Conservation (phyloP, 2,329 filamentous ascomycete genomes). For the Gyromitra esculenta region DNA sequence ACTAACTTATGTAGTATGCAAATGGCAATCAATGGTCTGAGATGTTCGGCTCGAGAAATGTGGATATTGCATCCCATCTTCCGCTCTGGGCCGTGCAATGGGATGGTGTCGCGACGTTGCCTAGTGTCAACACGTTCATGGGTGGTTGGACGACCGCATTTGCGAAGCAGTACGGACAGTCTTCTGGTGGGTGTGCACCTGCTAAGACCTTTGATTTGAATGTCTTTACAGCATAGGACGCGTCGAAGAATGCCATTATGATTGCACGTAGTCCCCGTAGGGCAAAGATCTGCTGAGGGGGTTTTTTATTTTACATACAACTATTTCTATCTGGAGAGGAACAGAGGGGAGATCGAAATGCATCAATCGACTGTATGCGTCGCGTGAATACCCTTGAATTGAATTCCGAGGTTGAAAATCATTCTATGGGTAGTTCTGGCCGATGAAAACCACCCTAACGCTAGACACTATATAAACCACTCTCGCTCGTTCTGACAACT, state of each 20-base stretch:
- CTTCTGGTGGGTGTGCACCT: slow-evolving; percentile 2
- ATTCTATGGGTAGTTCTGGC: neutral
- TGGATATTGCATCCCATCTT: slow-evolving; percentile 32
- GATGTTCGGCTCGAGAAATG: slow-evolving; percentile 33
- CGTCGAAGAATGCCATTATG: neutral
- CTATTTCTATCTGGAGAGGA: too few relatives aligned
- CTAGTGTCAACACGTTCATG: slow-evolving; percentile 32
- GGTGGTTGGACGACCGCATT: slow-evolving; percentile 30
- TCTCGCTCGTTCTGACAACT: neutral
- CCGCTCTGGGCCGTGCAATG: slow-evolving; percentile 34
- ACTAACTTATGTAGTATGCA: slow-evolving; percentile 19
- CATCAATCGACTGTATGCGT: neutral
- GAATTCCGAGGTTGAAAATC: neutral
- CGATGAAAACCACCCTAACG: neutral
- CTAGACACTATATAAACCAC: neutral
- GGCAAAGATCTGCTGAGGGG: too few relatives aligned
- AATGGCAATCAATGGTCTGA: slow-evolving; percentile 36
- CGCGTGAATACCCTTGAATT: neutral
- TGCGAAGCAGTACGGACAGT: slow-evolving; percentile 39
- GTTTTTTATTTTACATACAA: too few relatives aligned
- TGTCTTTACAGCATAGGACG: slow-evolving; percentile 22
- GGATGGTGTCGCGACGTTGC: slow-evolving; percentile 21
- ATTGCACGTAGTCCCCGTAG: too few relatives aligned
- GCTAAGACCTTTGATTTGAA: slow-evolving; percentile 35
- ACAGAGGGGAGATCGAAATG: neutral